Evolutionary conservation across 768 basidiomycete genomes (phyloP).

Genomic region (Kwoniella mangroviensis): DNA sequence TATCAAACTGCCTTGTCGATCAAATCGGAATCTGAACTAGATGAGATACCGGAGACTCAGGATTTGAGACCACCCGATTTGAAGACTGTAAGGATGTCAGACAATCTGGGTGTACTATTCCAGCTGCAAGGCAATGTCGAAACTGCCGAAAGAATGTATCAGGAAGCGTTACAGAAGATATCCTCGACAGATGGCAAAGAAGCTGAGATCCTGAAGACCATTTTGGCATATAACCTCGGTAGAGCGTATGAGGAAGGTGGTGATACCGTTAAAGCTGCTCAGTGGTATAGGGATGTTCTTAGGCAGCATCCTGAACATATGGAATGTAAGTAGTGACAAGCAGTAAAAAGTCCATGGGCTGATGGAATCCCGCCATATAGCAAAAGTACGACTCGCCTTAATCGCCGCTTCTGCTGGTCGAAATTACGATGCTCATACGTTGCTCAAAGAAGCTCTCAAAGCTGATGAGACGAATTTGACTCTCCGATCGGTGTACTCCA

Average conservation of each 20-base stretch:
- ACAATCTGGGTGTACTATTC: slow-evolving; percentile 77
- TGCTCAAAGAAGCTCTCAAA: slow-evolving; percentile 84
- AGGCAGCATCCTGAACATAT: slow-evolving; percentile 93
- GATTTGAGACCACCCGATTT: slow-evolving; percentile 30
- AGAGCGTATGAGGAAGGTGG: slow-evolving; percentile 86
- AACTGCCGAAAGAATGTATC: slow-evolving; percentile 51
- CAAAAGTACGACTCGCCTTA: slow-evolving; percentile 88
- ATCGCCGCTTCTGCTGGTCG: slow-evolving; percentile 74
- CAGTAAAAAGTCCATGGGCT: slow-evolving; percentile 3
- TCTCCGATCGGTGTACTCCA: slow-evolving; percentile 88
- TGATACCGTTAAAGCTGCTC: slow-evolving; percentile 72
- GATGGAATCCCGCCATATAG: slow-evolving; percentile 60
- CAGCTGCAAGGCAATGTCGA: slow-evolving; percentile 66
- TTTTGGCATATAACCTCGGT: slow-evolving; percentile 88
- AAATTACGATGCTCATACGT: slow-evolving; percentile 79
- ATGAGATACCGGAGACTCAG: slow-evolving; percentile 43
- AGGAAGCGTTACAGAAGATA: slow-evolving; percentile 47
- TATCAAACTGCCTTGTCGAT: slow-evolving; percentile 74
- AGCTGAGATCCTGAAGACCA: slow-evolving; percentile 67
- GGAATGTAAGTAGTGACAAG: slow-evolving; percentile 70
- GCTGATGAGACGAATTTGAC: slow-evolving; percentile 80
- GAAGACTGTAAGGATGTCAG: slow-evolving; percentile 71
- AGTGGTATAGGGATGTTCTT: slow-evolving; percentile 84
- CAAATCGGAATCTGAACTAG: slow-evolving; percentile 61
- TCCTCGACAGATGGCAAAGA: slow-evolving; percentile 41